phyloP scores from a whole-genome alignment of 164 flowering plant genomes.

The Echeveria elegans region DNA sequence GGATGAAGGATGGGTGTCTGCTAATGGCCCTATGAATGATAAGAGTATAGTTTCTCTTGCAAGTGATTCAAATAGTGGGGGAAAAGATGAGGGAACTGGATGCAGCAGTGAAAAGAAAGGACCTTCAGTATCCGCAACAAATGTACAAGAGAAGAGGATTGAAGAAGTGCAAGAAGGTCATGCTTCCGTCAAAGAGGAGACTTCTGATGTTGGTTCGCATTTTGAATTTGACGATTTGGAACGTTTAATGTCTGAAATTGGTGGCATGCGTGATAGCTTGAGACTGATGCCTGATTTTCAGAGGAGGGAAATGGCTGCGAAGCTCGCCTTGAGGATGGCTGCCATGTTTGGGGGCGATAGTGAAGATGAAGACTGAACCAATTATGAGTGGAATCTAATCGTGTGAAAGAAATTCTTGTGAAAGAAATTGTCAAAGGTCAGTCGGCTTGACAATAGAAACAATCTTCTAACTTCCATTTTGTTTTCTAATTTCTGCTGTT shows the following conservation, averaged over 20 bases:
- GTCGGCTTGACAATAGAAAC: too few species aligned
- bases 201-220: constrained; percentile 23
- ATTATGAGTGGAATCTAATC: too few species aligned
- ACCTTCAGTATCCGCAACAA: constrained; percentile 25
- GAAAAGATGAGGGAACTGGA: constrained; percentile 13
- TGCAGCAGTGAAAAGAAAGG: constrained; percentile 12
- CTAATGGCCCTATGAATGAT: constrained; percentile 19
- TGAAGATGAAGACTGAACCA: constrained; percentile 31
- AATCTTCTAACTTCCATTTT: too few species aligned
- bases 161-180: constrained; percentile 10
- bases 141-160: constrained; percentile 18
- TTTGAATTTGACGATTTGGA: constrained; percentile 65
- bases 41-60: constrained; percentile 10
- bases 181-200: constrained; percentile 16
- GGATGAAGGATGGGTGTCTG: constrained; percentile 55
- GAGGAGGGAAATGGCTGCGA: constrained; percentile 90
- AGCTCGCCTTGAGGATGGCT: constrained; percentile 90
- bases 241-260: constrained; percentile 81
- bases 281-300: constrained; percentile 90
- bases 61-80: constrained; percentile 9
- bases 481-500: too few species aligned
- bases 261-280: constrained; percentile 61
- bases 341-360: constrained; percentile 76
- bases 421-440: too few species aligned
- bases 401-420: too few species aligned